Evolutionary conservation across 2,329 filamentous ascomycete species (phyloP).

Genomic region (Sporothrix variecibatus): DNA sequence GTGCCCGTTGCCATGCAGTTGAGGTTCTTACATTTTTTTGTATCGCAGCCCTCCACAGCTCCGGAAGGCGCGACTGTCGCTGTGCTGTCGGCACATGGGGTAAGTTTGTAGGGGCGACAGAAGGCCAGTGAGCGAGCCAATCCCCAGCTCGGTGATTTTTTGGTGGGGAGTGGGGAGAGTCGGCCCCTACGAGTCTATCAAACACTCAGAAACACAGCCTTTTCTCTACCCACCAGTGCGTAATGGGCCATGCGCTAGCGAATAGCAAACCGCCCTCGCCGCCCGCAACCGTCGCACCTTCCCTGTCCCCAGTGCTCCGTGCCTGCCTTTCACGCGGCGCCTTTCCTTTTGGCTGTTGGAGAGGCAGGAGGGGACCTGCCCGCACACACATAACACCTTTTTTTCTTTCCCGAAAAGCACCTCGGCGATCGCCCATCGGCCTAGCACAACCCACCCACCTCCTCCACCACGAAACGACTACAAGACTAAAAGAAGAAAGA

Average conservation of each 20-base stretch:
- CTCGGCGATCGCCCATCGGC: slow-evolving; percentile 30
- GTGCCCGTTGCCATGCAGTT: not conserved
- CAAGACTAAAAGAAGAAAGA: slow-evolving; percentile 16
- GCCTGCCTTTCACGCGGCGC: slow-evolving; percentile 13
- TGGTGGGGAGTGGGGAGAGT: slow-evolving; percentile 18
- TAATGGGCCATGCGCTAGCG: not conserved
- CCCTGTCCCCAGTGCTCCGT: not conserved
- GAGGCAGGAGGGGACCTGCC: slow-evolving; percentile 2
- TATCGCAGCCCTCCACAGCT: not conserved
- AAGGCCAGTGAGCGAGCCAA: not conserved
- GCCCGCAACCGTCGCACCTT: not conserved
- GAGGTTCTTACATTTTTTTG: not conserved
- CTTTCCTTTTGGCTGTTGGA: not conserved
- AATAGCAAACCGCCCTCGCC: not conserved
- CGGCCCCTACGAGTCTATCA: not conserved
- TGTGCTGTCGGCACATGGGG: slow-evolving; percentile 18
- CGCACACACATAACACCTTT: not conserved
- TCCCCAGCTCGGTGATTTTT: slow-evolving; percentile 13
- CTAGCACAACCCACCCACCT: not conserved
- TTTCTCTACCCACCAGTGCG: not conserved
- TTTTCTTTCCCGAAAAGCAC: slow-evolving; percentile 30
- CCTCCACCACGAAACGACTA: not conserved
- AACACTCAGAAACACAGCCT: not conserved
- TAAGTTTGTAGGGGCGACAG: not conserved
- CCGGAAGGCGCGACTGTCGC: not conserved